A percentile compares a stretch with the other conserved stretches of the same genome.
Evolutionary conservation across 2,329 filamentous ascomycete genomes (phyloP).

Genomic region (Cladosporium sp.): DNA sequence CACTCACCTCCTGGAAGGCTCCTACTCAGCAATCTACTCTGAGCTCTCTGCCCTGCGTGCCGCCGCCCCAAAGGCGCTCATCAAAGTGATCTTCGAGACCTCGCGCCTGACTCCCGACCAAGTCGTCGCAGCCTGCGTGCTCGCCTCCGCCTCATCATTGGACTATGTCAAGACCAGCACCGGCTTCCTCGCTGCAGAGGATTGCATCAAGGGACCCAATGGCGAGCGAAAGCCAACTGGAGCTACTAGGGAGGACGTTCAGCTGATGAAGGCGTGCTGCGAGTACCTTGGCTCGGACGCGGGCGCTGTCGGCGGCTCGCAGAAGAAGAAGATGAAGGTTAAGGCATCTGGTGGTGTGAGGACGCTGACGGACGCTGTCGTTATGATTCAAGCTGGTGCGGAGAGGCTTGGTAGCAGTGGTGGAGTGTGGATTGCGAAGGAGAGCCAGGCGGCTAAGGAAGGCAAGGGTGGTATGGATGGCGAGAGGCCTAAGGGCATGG

Average conservation of each 20-base stretch:
- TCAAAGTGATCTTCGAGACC: conserved; percentile 59
- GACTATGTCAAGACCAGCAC: conserved; percentile 61
- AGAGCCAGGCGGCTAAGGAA: conserved; percentile 23
- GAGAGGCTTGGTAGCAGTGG: conserved; percentile 53
- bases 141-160: conserved; percentile 50
- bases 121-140: conserved; percentile 51
- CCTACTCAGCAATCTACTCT: conserved; percentile 48
- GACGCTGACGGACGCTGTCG: conserved; percentile 46
- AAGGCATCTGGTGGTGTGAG: conserved; percentile 58
- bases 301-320: conserved; percentile 17
- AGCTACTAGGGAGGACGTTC: conserved; percentile 50
- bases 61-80: conserved; percentile 37
- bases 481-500: conserved; percentile 7
- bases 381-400: conserved; percentile 55
- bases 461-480: conserved; percentile 6
- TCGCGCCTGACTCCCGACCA: conserved; percentile 46
- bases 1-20: conserved; percentile 35
- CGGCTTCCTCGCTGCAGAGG: conserved; percentile 47
- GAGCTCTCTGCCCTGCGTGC: conserved; percentile 51
- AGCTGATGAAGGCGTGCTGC: conserved; percentile 50
- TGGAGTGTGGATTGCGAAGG: conserved; percentile 54
- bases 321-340: conserved; percentile 41
- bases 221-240: conserved; percentile 29
- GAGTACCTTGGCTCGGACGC: conserved; percentile 32
- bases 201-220: neutral